These are phyloP conservation scores for Pavlovales sp. DNA, from an alignment of 208 protist genomes.

Conservation along the genomic window DNA sequence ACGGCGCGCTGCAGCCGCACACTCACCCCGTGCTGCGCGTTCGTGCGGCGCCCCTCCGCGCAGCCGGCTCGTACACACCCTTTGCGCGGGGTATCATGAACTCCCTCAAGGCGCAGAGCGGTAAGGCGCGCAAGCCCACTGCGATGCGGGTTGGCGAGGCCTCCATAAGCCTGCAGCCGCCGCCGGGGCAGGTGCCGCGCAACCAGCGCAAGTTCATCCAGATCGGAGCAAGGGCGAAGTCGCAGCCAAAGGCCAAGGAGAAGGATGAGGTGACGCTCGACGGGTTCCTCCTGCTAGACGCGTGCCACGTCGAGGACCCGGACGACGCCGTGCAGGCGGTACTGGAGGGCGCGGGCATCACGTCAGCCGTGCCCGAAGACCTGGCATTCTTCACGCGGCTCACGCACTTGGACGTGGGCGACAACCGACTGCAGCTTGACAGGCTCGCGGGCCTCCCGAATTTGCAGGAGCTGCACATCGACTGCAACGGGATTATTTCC, in stretches of 20 bases:
- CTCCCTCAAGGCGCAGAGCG: too few species aligned
- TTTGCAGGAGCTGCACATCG: slow-evolving; percentile 20
- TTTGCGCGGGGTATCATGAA: not conserved
- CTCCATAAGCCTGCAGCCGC: not conserved
- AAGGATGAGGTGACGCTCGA: not conserved
- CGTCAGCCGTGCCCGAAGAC: not conserved
- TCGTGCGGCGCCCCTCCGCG: too few species aligned
- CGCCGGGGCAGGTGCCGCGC: too few species aligned
- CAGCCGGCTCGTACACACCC: not conserved
- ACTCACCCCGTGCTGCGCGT: too few species aligned
- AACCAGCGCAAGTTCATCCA: not conserved
- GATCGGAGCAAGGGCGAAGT: not conserved
- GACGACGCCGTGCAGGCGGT: slow-evolving; percentile 4
- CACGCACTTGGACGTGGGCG: slow-evolving; percentile 30
- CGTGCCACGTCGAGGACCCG: slow-evolving; percentile 23
- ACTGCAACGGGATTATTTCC: slow-evolving; percentile 20
- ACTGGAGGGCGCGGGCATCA: slow-evolving; percentile 28
- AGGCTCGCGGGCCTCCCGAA: not conserved
- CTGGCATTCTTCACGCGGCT: slow-evolving; percentile 26
- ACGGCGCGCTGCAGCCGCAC: too few species aligned
- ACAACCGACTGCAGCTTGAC: slow-evolving; percentile 20
- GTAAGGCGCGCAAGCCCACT: too few species aligned
- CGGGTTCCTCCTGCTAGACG: slow-evolving; percentile 32
- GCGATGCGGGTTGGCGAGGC: not conserved
- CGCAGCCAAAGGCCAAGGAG: not conserved